Conservation (phyloP, 2,329 filamentous ascomycete genomes). For the Diatrype stigma region DNA sequence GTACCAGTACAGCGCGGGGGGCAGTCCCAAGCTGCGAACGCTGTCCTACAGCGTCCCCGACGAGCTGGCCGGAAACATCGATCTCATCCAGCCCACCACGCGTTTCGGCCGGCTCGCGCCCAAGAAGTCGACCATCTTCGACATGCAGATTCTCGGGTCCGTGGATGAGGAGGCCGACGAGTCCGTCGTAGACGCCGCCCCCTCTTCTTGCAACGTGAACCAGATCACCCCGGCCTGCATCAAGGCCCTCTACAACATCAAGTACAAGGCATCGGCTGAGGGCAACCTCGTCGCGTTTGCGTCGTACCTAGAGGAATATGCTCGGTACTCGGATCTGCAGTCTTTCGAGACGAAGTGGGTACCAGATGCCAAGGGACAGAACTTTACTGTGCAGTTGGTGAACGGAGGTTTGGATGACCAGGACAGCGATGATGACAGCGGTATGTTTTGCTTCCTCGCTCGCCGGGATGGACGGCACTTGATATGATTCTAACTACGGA, state of each 20-base stretch:
- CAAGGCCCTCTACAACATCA: conserved; percentile 40
- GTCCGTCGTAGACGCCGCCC: conserved; percentile 7
- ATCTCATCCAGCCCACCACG: conserved; percentile 48
- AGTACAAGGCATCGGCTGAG: conserved; percentile 50
- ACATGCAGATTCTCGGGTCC: conserved; percentile 21
- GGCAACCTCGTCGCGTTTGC: conserved; percentile 60
- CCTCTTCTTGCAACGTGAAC: conserved; percentile 31
- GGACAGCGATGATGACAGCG: conserved; percentile 32
- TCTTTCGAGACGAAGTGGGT: conserved; percentile 52
- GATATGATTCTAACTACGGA: conserved; percentile 5
- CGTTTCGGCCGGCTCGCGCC: conserved; percentile 40
- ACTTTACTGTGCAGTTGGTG: conserved; percentile 55
- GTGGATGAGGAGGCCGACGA: conserved; percentile 12
- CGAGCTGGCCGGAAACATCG: conserved; percentile 34
- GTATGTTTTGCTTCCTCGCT: conserved; percentile 10
- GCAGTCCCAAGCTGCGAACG: conserved; percentile 35
- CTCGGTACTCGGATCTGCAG: conserved; percentile 50
- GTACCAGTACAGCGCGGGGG: conserved; percentile 37
- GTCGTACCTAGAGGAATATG: conserved; percentile 45
- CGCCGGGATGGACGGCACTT: conserved; percentile 10
- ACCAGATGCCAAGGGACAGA: conserved; percentile 44
- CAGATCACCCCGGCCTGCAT: conserved; percentile 41
- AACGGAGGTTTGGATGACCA: conserved; percentile 53
- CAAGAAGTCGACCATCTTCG: conserved; percentile 24
- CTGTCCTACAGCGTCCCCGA: conserved; percentile 31